Evolutionary conservation across 2,329 filamentous ascomycete species (phyloP).

Genomic region (Fusarium compactum): DNA sequence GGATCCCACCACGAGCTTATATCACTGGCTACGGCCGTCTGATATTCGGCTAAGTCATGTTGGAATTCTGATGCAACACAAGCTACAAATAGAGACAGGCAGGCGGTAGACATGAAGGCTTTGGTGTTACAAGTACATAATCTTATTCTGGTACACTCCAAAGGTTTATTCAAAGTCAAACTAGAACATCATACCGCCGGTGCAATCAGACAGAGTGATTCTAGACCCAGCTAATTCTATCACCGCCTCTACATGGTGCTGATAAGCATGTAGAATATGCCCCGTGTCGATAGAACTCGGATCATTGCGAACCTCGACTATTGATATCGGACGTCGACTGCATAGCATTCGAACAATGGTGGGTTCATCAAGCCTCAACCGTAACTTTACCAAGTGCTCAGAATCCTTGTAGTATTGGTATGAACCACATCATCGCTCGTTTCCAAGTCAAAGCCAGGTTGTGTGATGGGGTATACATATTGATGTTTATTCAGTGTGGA

Average conservation of each 20-base stretch:
- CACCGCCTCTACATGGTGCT: background rate
- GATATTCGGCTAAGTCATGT: background rate
- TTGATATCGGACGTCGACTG: background rate
- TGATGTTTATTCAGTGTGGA: slow-evolving; percentile 22
- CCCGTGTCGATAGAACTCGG: background rate
- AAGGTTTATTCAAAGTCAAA: background rate
- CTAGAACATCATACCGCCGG: no score
- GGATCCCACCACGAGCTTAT: slow-evolving; percentile 26
- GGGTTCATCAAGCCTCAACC: background rate
- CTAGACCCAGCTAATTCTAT: background rate
- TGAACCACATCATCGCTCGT: background rate
- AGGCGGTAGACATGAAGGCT: no score
- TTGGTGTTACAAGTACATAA: background rate
- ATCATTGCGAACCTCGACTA: background rate
- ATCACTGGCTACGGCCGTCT: slow-evolving; percentile 4
- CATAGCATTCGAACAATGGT: slow-evolving; percentile 27
- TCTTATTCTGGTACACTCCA: no score
- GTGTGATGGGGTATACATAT: background rate
- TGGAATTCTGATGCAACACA: no score
- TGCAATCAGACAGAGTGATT: background rate
- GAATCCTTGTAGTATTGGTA: background rate
- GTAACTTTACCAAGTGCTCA: background rate
- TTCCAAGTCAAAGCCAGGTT: background rate
- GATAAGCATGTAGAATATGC: background rate
- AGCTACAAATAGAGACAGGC: background rate